Conservation (phyloP, 2,329 filamentous ascomycete genomes). For the Achaetomium macrosporum region DNA sequence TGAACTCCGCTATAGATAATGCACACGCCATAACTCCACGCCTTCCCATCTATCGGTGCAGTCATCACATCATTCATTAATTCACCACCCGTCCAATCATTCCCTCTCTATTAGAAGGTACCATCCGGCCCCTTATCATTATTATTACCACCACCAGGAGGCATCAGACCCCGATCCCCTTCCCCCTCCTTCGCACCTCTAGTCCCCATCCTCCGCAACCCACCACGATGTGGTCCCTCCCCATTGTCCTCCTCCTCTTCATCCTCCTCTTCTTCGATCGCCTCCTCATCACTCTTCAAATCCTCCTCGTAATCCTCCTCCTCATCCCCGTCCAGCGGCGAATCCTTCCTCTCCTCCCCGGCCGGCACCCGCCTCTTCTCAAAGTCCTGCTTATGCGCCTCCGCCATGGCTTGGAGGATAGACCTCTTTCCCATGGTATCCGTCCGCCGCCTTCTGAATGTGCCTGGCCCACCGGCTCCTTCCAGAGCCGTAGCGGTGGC, state of each 20-base stretch:
- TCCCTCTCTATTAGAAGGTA: too few relatives aligned
- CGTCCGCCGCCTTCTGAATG: slow-evolving; percentile 27
- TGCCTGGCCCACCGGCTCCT: background rate
- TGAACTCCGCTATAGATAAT: too few relatives aligned
- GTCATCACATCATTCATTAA: background rate
- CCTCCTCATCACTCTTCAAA: slow-evolving; percentile 4
- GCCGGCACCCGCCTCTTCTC: slow-evolving; percentile 61
- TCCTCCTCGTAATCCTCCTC: slow-evolving; percentile 6
- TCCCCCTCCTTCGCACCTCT: background rate
- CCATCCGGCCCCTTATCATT: background rate
- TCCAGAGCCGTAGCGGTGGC: slow-evolving; percentile 11
- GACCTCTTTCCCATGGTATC: slow-evolving; percentile 33
- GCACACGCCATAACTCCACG: too few relatives aligned
- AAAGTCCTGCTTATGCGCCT: slow-evolving; percentile 87
- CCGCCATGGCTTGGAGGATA: slow-evolving; percentile 63
- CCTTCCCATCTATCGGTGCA: too few relatives aligned
- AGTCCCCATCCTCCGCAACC: background rate
- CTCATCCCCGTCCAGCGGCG: background rate
- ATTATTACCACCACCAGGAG: background rate
- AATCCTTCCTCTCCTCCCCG: slow-evolving; percentile 14
- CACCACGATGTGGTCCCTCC: background rate
- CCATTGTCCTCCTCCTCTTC: background rate
- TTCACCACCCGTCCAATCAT: background rate
- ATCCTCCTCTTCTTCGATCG: background rate
- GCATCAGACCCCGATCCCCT: background rate